Evolutionary conservation across 2,329 filamentous ascomycete species (phyloP).

Genomic region (Talaromyces amestolkiae): DNA sequence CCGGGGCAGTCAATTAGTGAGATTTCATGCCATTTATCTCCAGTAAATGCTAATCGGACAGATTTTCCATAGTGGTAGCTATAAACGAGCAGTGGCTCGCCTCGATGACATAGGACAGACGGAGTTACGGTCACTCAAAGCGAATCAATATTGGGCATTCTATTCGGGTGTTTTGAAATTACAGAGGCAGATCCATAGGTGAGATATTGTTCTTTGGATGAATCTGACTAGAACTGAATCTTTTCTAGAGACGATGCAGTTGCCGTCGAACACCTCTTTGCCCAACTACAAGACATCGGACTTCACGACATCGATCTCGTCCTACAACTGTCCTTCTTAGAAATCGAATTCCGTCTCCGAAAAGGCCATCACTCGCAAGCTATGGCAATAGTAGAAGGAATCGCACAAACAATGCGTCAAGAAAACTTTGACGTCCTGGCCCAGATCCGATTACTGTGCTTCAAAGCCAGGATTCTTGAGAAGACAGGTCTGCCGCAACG

Average conservation of each 20-base stretch:
- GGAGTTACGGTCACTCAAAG: constrained; percentile 69
- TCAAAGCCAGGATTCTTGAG: constrained; percentile 70
- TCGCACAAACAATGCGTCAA: constrained; percentile 52
- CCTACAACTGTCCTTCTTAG: constrained; percentile 58
- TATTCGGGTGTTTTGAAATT: constrained; percentile 45
- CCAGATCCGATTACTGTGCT: constrained; percentile 67
- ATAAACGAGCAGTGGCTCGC: constrained; percentile 63
- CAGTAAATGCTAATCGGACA: constrained; percentile 22
- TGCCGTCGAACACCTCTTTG: constrained; percentile 57
- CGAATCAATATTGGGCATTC: constrained; percentile 59
- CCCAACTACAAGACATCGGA: constrained; percentile 54
- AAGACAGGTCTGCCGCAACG: constrained; percentile 67
- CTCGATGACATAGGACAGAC: constrained; percentile 62
- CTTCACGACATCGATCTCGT: constrained; percentile 59
- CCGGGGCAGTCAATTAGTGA: constrained; percentile 63
- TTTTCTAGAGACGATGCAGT: constrained; percentile 53
- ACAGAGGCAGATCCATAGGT: constrained; percentile 44
- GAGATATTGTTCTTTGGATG: neutral
- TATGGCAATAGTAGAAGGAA: constrained; percentile 53
- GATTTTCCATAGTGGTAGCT: constrained; percentile 65
- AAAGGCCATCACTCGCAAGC: constrained; percentile 54
- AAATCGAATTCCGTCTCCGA: constrained; percentile 59
- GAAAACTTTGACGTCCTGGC: constrained; percentile 63
- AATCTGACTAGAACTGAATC: neutral
- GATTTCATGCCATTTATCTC: constrained; percentile 14